phyloP scores from a whole-genome alignment of 768 basidiomycete species.

The Russula emetica region DNA sequence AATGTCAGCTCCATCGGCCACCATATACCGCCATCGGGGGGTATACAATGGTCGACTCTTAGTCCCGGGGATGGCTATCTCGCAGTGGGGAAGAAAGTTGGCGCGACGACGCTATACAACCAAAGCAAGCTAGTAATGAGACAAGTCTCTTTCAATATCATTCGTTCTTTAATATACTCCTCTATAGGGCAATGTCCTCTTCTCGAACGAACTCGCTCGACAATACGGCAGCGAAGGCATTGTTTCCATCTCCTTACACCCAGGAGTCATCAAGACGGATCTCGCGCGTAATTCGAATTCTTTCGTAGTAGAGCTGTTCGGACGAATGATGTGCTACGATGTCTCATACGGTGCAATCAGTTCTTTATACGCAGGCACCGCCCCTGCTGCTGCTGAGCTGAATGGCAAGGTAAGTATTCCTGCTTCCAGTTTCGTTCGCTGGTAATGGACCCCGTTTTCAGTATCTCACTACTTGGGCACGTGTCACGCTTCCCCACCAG shows the following conservation, averaged over 20 bases:
- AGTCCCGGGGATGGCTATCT: not conserved
- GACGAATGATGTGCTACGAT: not conserved
- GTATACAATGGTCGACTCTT: not conserved
- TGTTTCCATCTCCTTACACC: slow-evolving; percentile 7
- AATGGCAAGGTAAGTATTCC: slow-evolving; percentile 11
- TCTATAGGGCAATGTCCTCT: not conserved
- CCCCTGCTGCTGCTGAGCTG: slow-evolving; percentile 2
- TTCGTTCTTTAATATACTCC: not conserved
- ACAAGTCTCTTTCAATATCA: not conserved
- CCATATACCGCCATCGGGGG: not conserved
- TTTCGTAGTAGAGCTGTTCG: not conserved
- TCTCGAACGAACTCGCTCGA: not conserved
- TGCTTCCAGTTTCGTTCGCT: not conserved
- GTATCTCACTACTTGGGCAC: slow-evolving; percentile 12
- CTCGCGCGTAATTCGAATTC: not conserved
- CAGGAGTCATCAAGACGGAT: not conserved
- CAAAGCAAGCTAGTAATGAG: slow-evolving; percentile 9
- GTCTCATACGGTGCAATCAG: slow-evolving; percentile 1
- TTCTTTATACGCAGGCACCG: not conserved
- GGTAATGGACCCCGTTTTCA: not conserved
- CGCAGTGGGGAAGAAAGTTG: not conserved
- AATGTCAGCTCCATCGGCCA: slow-evolving; percentile 2
- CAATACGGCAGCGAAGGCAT: slow-evolving; percentile 5
- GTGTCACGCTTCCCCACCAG: slow-evolving; percentile 9
- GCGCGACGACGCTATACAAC: not conserved